These are phyloP conservation scores for Backusella liffmaniae DNA, from an alignment of 192 early-diverging fungal genomes.

Conservation along the genomic window DNA sequence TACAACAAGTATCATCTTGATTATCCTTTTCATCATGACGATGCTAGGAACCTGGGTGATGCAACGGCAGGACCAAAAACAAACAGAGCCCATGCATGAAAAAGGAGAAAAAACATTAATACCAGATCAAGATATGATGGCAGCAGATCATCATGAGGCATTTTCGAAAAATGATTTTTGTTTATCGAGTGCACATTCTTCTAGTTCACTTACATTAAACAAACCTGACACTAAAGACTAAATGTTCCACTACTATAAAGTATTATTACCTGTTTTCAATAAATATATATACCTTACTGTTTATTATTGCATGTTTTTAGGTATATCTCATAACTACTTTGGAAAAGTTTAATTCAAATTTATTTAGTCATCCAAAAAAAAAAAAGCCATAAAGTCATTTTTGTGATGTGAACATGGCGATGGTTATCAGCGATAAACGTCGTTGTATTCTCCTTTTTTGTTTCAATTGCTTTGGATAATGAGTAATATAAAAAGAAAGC, in stretches of 20 bases:
- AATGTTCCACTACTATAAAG: neutral
- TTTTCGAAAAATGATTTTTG: neutral
- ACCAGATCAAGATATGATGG: neutral
- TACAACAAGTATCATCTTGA: conserved; percentile 14
- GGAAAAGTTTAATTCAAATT: neutral
- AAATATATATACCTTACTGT: neutral
- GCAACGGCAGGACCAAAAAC: neutral
- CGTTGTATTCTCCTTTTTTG: neutral
- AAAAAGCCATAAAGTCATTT: neutral
- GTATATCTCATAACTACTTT: no score
- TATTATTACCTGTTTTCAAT: neutral
- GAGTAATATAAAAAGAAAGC: neutral
- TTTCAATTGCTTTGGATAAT: neutral
- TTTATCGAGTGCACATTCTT: neutral
- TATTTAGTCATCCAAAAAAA: no score
- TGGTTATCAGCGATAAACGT: neutral
- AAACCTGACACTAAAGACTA: neutral
- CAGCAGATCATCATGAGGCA: neutral
- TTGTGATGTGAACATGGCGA: neutral
- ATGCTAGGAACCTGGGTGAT: neutral
- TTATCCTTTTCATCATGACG: conserved; percentile 12
- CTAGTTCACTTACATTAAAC: neutral
- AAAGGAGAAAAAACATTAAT: neutral
- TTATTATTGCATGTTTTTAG: neutral
- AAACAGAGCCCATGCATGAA: neutral